Evolutionary conservation across 768 basidiomycete species (phyloP).

Genomic region (Clitopilus hobsonii): DNA sequence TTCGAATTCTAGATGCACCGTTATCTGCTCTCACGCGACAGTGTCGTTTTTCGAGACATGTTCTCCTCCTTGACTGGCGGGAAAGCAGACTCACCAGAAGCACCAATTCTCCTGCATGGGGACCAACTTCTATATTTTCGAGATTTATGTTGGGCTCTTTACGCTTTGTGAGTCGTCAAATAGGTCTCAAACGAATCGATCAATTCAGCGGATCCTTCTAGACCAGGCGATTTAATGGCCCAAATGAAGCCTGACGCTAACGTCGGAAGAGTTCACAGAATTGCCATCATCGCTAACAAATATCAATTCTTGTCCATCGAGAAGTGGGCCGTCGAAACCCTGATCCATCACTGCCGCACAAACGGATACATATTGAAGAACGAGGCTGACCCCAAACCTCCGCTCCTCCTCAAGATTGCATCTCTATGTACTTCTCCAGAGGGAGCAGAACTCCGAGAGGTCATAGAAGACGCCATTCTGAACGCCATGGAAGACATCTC

Average conservation of each 20-base stretch:
- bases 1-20: not conserved
- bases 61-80: not conserved
- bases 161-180: not conserved
- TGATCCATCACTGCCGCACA: constrained; percentile 12
- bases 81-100: not conserved
- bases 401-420: not conserved
- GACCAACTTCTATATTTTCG: not conserved
- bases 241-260: not conserved
- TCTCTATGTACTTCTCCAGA: not conserved
- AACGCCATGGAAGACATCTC: not conserved
- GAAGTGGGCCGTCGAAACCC: constrained; percentile 40
- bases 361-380: not conserved
- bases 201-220: not conserved
- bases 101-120: not conserved
- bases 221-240: not conserved
- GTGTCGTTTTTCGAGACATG: not conserved
- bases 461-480: not conserved
- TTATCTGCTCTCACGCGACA: not conserved
- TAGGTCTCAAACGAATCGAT: not conserved
- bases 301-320: constrained; percentile 51
- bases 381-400: not conserved
- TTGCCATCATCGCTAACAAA: constrained; percentile 51
- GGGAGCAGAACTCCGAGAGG: not conserved
- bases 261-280: not conserved
- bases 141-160: not conserved